Evolutionary conservation across 2,329 filamentous ascomycete genomes (phyloP).

Genomic region (Capronia americana): DNA sequence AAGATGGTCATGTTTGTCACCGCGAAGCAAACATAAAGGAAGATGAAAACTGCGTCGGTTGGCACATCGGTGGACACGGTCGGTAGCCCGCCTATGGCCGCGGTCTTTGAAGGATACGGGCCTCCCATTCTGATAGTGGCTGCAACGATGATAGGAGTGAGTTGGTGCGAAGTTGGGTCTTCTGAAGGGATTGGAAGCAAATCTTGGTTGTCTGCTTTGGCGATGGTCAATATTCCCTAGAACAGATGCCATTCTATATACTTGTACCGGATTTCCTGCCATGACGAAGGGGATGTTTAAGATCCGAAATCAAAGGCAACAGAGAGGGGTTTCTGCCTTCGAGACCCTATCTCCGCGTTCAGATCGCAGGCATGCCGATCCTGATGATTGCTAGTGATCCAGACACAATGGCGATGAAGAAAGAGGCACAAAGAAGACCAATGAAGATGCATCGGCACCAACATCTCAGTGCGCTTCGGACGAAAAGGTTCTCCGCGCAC

Average conservation of each 20-base stretch:
- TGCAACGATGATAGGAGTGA: not conserved
- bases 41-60: constrained; percentile 68
- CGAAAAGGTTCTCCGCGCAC: not conserved
- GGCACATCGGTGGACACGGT: constrained; percentile 53
- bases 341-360: not conserved
- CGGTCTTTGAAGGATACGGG: constrained; percentile 44
- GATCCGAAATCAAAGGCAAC: not conserved
- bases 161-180: not conserved
- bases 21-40: constrained; percentile 52
- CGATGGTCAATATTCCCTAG: not conserved
- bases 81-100: constrained; percentile 56
- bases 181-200: not conserved
- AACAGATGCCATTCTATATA: constrained; percentile 10
- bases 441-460: not conserved
- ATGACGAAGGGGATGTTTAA: constrained; percentile 1
- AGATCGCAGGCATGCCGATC: not conserved
- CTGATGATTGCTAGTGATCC: not conserved
- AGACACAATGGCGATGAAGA: not conserved
- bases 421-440: not conserved
- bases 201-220: not conserved
- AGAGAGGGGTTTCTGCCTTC: not conserved
- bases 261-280: not conserved
- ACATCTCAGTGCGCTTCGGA: not conserved
- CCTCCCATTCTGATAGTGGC: constrained; percentile 5
- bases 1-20: constrained; percentile 55